Base-by-base conservation (phyloP, 2,329 filamentous ascomycete genomes). In the Fusarium humuli region DNA sequence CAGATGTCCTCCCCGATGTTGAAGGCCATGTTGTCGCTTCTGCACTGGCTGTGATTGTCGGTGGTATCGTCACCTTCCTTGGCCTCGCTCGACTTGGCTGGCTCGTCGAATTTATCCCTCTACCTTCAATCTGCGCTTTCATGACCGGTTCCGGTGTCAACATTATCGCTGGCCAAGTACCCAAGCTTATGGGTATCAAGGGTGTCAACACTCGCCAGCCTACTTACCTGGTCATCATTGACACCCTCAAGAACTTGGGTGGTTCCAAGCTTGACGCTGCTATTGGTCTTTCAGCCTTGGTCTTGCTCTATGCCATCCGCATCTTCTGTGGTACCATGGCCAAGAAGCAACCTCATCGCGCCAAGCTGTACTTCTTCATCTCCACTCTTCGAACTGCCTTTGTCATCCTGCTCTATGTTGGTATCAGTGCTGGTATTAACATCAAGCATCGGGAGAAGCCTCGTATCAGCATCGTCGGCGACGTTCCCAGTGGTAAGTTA, bases 351-450 rank as follows among this genome's bases (percentile, higher is more conserved):
- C 92, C 93, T 5, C 81, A 85, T 4, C 85, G 85, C 54, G 86
- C 88, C 61, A 94, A 93, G 85, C 74, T 88, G 2, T 94, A 88
- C 84, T 95, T 95, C 81, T 94, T 95, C 82, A 79, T 90, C 54
- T 91, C 89, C 20, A 95, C 93, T 0, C 85, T 96, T 41, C 89
- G 93, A 40, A 93, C 92, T 7, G 91, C 89, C 3, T 94, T 96
- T 76, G 90, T 94, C 71, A 94, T 96, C 66, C 81, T 95, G 46
- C 85, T 96, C 4, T 95, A 94, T 81, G 93, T 92, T 10, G 83
- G 92, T 73, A 91, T 95, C 77, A 92, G 91, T 79, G 93, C 88
- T 69, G 86, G 92, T 11, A 87, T 87, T 71, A 94, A 94, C 77
- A 81, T 91, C 32, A 79, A 90, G 69, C 84, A 84, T 70, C 84